Evolutionary conservation across 2,329 filamentous ascomycete species (phyloP), one percentile per base, ranked within the genome.

Genomic region (Paecilomyces sp.): DNA sequence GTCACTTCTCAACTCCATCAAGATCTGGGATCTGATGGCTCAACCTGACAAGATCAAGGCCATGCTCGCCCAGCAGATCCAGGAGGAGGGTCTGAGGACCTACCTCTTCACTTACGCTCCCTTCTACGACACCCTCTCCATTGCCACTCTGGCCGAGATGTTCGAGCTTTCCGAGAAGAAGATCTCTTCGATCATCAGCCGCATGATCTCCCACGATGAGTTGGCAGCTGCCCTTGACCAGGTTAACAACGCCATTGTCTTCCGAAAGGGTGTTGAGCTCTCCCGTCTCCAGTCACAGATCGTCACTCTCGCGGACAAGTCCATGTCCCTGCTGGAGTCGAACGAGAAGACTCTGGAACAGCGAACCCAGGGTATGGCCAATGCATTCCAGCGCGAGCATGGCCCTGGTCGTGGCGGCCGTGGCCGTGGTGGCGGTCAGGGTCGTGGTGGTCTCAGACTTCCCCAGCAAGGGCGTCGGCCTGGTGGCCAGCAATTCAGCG

Each of bases 131-230:
- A 97, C 94, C 24, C 86, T 99, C 61, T 88, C 92, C 62, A 84
- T 97, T 68, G 83, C 85, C 66, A 95, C 92, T 25, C 84, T 99
- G 62, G 88, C 91, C 63, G 82, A 81, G 66, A 99, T 99, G 94
- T 99, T 99, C 76, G 94, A 99, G 79, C 88, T 99, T 25, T 85
- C 92, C 60, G 81, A 88, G 68, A 86, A 88, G 79, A 97, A 97
- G 84, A 92, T 97, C 57, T 83, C 90, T n/a, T 92, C 94, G 36
- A 88, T 99, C 59, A 87, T 99, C 71, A 96, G 91, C 84, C 96
- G 96, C 83, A 99, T 99, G 94, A 97, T 99, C 77, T 96, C 92
- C 70, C 94, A 99, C 81, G 94, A 99, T 79, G 94, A 99, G 78
- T 88, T 99, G 56, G 91, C 90, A 9, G 94, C 94, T 52, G 95